Base-by-base conservation (phyloP, 2,329 filamentous ascomycete genomes). In the Botrytis medusae region DNA sequence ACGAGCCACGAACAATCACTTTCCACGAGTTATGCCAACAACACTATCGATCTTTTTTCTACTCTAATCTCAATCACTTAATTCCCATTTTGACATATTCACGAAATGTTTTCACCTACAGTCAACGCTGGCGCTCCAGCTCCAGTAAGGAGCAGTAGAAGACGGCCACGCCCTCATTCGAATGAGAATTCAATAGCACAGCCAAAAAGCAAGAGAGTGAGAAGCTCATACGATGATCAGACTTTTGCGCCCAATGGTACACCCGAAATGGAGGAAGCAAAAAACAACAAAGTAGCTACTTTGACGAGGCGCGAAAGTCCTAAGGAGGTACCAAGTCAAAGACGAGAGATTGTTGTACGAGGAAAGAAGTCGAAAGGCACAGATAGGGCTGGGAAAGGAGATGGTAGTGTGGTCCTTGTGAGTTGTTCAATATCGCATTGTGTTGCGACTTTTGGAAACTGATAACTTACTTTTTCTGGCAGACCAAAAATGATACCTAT, bases 401-500 rank as follows among this genome's bases (percentile, higher is more conserved):
- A 93, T 79, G 89, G 90, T 46, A 91, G 89, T 77, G 84, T 89
- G 75, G 85, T 91, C 77, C 81, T 93, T 83, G 91, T 93, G 84
- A 72, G 87, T 82, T 40, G 62, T 67, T 16, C n/a, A 65, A 18
- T 40, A 22, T 69, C 44, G 14, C 32, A 62, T 34, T 69, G 29
- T 20, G 8, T 73, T 44, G 25, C n/a, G 32, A 29, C 32, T 51
- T 8, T 25, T 61, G 42, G 42, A 62, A 54, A 46, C 67, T 74
- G 63, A 73, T 75, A 42, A 69, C 60, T 71, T 71, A 71, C 42
- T 34, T 48, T 16, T 73, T 57, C 48, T 68, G 62, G 12, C 74
- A 97, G 92, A 93, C 93, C 57, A 93, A 90, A 80, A 97, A 93
- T 79, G 90, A 91, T 80, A 93, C 93, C 76, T 98, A 96, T 81